Base-by-base conservation (phyloP, 768 basidiomycete genomes). In the Suillus subaureus region DNA sequence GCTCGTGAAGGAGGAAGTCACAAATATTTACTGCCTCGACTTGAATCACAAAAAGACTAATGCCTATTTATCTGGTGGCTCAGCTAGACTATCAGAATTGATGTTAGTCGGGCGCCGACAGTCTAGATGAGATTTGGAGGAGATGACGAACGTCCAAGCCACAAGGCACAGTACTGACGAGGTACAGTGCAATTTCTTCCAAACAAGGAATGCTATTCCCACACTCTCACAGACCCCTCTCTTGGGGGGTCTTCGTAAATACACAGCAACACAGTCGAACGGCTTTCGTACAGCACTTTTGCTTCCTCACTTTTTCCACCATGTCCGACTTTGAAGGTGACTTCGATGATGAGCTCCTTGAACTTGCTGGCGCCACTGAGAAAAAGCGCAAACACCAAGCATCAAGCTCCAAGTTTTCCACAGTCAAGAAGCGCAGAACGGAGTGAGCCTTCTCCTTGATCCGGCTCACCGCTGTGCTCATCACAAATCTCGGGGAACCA, bases 261-360 rank as follows among this genome's bases (percentile, higher is more conserved):
- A 55, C 54, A 55, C 54, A 55, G 54, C 54, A 55, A 54, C 28
- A 31, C 18, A n/a, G 52, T 55, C 54, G 54, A 55, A 35, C 18
- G 13, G 33, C 33, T 55, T 13, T 55, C 18, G 54, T 55, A 55
- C 31, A 13, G 31, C 57, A 58, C 39, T 58, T 40, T 55, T 13
- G 11, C 40, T 28, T 45, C 61, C 52, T 55, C 33, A 35, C 51
- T 31, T 42, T 55, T 66, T 52, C 62, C 23, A 67, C 67, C 66
- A 84, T 85, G 84, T 83, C 84, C 49, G 84, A 84, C 74, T 79
- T 82, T 54, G 83, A 85, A 71, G 81, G 81, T 35, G 79, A 86
- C 68, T 79, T 85, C 55, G 81, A 81, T 72, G 90, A 92, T 70
- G 91, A 94, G 74, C 87, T 95, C 33, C 88, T 95, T 51, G 92